These are phyloP conservation scores for Aspergillus arachidicola DNA, from an alignment of 2,329 filamentous ascomycete species.

Conservation along the genomic window DNA sequence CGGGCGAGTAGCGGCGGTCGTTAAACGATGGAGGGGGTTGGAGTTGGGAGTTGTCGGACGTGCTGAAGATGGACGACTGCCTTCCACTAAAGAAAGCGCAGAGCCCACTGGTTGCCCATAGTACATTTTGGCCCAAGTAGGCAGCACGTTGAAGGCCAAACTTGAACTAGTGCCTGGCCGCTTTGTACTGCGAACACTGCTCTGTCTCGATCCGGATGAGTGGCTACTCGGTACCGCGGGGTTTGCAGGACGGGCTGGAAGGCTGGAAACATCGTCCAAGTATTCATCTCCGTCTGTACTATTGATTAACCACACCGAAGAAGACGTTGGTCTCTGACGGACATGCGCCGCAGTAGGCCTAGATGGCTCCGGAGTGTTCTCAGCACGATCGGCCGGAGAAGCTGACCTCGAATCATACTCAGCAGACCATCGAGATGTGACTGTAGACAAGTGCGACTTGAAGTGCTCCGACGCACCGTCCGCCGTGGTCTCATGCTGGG, in stretches of 20 bases:
- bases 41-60: slow-evolving; percentile 35
- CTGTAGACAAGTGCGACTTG: slow-evolving; percentile 48
- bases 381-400: slow-evolving; percentile 24
- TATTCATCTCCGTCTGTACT: slow-evolving; percentile 37
- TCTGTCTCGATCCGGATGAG: slow-evolving; percentile 46
- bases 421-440: slow-evolving; percentile 47
- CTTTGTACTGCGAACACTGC: slow-evolving; percentile 38
- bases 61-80: slow-evolving; percentile 31
- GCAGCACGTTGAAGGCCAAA: slow-evolving; percentile 46
- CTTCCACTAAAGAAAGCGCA: slow-evolving; percentile 44
- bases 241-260: slow-evolving; percentile 35
- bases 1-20: slow-evolving; percentile 34
- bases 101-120: slow-evolving; percentile 63
- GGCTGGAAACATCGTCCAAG: slow-evolving; percentile 39
- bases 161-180: slow-evolving; percentile 50
- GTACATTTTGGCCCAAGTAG: slow-evolving; percentile 62
- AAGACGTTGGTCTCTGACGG: slow-evolving; percentile 26
- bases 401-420: slow-evolving; percentile 33
- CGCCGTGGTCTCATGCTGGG: slow-evolving; percentile 33
- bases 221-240: slow-evolving; percentile 41
- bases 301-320: slow-evolving; percentile 40
- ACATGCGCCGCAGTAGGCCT: slow-evolving; percentile 27
- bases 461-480: slow-evolving; percentile 40
- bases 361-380: slow-evolving; percentile 27
- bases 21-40: slow-evolving; percentile 33